Evolutionary conservation across 148 eudicot genomes (phyloP).

Genomic region (Rheum nobile): DNA sequence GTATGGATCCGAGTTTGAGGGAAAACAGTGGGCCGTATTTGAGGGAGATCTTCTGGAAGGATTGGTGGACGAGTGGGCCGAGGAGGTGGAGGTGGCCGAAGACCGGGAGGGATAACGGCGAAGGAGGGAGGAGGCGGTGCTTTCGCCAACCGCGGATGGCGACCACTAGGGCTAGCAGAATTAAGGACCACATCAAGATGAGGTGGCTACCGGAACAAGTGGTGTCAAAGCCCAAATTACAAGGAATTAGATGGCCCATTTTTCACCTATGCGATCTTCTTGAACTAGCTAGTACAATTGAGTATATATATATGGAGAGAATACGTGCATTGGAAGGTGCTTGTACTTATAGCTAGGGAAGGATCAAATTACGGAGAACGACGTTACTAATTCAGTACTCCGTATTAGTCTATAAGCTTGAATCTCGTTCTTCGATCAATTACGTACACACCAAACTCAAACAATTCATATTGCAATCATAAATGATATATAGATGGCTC

Average conservation of each 20-base stretch:
- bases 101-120: constrained; percentile 23
- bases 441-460: too few species aligned
- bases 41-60: constrained; percentile 18
- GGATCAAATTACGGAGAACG: too few species aligned
- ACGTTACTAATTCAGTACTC: too few species aligned
- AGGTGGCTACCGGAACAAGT: neutral
- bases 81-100: constrained; percentile 33
- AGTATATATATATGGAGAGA: too few species aligned
- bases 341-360: too few species aligned
- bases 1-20: constrained; percentile 19
- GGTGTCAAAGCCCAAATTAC: neutral
- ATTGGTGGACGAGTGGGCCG: constrained; percentile 20
- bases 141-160: neutral
- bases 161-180: neutral
- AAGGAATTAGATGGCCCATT: neutral
- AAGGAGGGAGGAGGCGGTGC: constrained; percentile 16
- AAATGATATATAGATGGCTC: too few species aligned
- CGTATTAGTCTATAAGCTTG: too few species aligned
- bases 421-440: too few species aligned
- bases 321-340: too few species aligned
- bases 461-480: too few species aligned
- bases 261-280: neutral
- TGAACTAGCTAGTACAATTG: too few species aligned
- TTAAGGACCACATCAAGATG: neutral
- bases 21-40: constrained; percentile 18